Percentiles rank a stretch among this genome's conserved stretches.
Evolutionary conservation across 2,329 filamentous ascomycete species (phyloP).

Genomic region (Aureobasidium lini): DNA sequence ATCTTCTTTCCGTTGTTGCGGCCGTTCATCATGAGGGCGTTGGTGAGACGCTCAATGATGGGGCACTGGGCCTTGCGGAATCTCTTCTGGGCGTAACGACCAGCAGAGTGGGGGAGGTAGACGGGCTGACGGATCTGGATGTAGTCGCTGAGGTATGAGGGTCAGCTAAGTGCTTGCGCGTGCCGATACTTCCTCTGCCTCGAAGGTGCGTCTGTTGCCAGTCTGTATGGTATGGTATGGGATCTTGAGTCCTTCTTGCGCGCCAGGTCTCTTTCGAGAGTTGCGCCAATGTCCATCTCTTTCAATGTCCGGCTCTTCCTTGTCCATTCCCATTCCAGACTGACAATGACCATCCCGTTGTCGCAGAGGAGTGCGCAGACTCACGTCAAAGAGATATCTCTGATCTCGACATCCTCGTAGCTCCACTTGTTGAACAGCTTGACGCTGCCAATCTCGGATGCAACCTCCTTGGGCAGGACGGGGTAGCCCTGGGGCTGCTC

Average conservation of each 20-base stretch:
- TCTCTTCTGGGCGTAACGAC: slow-evolving; percentile 97
- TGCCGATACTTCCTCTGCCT: slow-evolving; percentile 11
- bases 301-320: slow-evolving; percentile 16
- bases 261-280: neutral
- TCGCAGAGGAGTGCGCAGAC: slow-evolving; percentile 28
- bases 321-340: slow-evolving; percentile 4
- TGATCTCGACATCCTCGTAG: slow-evolving; percentile 99
- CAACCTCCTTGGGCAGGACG: slow-evolving; percentile 88
- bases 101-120: slow-evolving; percentile 98
- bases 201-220: slow-evolving; percentile 20
- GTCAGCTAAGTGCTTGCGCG: slow-evolving; percentile 5
- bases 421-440: slow-evolving; percentile 98
- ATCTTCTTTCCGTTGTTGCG: slow-evolving; percentile 99
- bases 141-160: slow-evolving; percentile 68
- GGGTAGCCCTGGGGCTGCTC: slow-evolving; percentile 73
- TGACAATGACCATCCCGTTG: slow-evolving; percentile 7
- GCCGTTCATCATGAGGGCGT: slow-evolving; percentile 99
- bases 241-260: slow-evolving; percentile 21
- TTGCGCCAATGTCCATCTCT: neutral
- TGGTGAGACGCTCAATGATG: slow-evolving; percentile 99
- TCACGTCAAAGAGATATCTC: slow-evolving; percentile 99
- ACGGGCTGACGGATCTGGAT: slow-evolving; percentile 98
- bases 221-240: slow-evolving; percentile 1
- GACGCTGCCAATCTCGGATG: slow-evolving; percentile 79
- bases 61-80: slow-evolving; percentile 99